Evolutionary conservation across 2,329 filamentous ascomycete species (phyloP).

Genomic region (Pyricularia grisea): DNA sequence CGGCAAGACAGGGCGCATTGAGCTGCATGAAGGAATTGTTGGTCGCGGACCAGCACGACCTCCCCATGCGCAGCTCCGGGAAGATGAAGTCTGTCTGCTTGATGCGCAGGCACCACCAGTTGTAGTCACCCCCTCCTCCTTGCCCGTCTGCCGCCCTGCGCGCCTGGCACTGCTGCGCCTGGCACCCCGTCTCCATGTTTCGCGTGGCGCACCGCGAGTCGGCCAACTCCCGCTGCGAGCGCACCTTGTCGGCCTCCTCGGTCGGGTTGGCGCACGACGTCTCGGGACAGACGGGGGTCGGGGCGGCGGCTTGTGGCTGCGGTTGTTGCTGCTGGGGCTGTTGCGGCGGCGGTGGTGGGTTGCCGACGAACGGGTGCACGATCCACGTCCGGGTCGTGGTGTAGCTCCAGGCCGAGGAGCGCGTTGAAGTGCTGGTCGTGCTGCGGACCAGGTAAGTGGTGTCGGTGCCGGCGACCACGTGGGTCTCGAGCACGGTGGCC

Average conservation of each 20-base stretch:
- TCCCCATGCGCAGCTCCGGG: slow-evolving; percentile 1
- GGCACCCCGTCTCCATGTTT: background rate
- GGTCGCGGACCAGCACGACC: slow-evolving; percentile 2
- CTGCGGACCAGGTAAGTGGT: background rate
- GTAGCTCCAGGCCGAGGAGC: background rate
- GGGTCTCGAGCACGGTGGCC: slow-evolving; percentile 1
- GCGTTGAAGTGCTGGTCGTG: background rate
- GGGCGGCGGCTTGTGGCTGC: background rate
- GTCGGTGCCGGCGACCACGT: background rate
- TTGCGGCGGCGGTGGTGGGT: background rate
- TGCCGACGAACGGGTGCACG: background rate
- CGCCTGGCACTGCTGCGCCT: background rate
- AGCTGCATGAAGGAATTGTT: slow-evolving; percentile 6
- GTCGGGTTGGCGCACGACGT: background rate
- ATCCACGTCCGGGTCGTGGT: slow-evolving; percentile 2
- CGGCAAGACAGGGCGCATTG: background rate
- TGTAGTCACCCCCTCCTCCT: background rate
- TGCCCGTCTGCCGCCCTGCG: background rate
- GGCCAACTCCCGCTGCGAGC: background rate
- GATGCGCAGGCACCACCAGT: slow-evolving; percentile 3
- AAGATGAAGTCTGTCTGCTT: background rate
- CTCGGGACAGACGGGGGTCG: background rate
- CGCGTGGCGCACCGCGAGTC: slow-evolving; percentile 4
- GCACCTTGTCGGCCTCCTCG: background rate
- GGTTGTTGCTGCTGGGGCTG: background rate